Percentiles rank a stretch among this genome's conserved stretches.
Conservation (phyloP, 2,329 filamentous ascomycete genomes). For the Colletotrichum tanaceti region DNA sequence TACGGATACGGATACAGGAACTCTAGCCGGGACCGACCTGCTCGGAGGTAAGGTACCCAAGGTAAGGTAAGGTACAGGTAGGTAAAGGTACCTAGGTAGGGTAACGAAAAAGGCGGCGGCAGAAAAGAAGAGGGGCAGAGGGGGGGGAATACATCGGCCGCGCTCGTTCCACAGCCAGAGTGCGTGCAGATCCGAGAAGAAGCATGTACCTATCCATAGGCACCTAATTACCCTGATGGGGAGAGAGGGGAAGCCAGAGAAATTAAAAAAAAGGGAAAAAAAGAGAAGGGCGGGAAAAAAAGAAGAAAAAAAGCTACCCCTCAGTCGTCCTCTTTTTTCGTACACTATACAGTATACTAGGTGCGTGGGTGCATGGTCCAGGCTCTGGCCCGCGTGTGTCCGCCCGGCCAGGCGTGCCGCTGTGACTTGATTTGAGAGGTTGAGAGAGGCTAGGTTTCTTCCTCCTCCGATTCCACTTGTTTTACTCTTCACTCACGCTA, state of each 20-base stretch:
- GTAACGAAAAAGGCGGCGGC: background rate
- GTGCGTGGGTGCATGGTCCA: conserved; percentile 6
- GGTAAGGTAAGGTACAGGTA: too few relatives aligned
- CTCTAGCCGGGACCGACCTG: conserved; percentile 21
- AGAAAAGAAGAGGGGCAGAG: background rate
- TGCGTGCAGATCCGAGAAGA: background rate
- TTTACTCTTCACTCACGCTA: conserved; percentile 39
- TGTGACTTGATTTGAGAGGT: conserved; percentile 37
- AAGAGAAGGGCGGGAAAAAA: too few relatives aligned
- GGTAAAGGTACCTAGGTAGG: too few relatives aligned
- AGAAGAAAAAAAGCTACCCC: conserved; percentile 7
- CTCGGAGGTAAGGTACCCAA: conserved; percentile 33
- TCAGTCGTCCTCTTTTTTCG: conserved; percentile 3
- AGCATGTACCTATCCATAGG: conserved; percentile 4
- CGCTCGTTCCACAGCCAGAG: background rate
- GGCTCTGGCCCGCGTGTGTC: conserved; percentile 12
- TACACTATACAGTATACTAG: too few relatives aligned
- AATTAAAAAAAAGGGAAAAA: too few relatives aligned
- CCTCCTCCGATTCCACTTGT: conserved; percentile 30
- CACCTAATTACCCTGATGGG: conserved; percentile 16
- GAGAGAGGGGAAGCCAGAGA: background rate
- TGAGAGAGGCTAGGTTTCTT: background rate
- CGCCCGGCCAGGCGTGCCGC: conserved; percentile 27
- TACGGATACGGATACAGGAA: too few relatives aligned
- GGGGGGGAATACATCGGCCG: conserved; percentile 8